A percentile compares a stretch with the other conserved stretches of the same genome.
Evolutionary conservation across 1,284 basidiomycete genomes (phyloP).

Genomic region (Apiotrichum domesticum): DNA sequence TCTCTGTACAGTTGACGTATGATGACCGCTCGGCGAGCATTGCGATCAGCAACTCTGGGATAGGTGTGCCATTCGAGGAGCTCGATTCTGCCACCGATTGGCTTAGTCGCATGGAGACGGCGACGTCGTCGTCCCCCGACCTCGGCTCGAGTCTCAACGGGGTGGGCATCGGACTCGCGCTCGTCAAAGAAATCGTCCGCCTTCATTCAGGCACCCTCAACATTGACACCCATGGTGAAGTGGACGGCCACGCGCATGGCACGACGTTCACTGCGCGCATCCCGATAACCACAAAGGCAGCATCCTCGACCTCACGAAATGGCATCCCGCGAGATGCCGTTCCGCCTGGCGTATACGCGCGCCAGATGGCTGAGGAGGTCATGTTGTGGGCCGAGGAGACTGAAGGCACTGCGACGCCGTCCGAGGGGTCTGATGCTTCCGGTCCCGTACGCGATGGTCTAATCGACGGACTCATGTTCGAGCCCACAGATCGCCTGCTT

Average conservation of each 20-base stretch:
- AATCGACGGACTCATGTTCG: constrained; percentile 20
- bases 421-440: too few species aligned
- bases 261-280: constrained; percentile 19
- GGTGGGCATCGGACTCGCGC: constrained; percentile 14
- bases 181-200: constrained; percentile 44
- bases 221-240: constrained; percentile 17
- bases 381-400: background rate
- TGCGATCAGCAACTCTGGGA: constrained; percentile 37
- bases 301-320: background rate
- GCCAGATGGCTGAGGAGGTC: constrained; percentile 3
- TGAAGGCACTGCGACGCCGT: background rate
- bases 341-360: constrained; percentile 15
- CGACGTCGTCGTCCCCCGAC: constrained; percentile 8
- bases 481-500: constrained; percentile 23
- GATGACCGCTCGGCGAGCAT: constrained; percentile 19
- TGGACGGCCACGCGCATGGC: background rate
- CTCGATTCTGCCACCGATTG: constrained; percentile 11
- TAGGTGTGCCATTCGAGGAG: constrained; percentile 31
- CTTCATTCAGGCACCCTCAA: constrained; percentile 47
- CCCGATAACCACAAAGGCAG: constrained; percentile 2
- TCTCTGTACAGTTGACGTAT: constrained; percentile 20
- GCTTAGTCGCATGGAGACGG: background rate
- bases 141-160: constrained; percentile 7
- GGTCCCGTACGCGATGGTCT: background rate
- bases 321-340: background rate